Evolutionary conservation across 2,329 filamentous ascomycete genomes (phyloP).

Genomic region (Fusarium ramigenum): DNA sequence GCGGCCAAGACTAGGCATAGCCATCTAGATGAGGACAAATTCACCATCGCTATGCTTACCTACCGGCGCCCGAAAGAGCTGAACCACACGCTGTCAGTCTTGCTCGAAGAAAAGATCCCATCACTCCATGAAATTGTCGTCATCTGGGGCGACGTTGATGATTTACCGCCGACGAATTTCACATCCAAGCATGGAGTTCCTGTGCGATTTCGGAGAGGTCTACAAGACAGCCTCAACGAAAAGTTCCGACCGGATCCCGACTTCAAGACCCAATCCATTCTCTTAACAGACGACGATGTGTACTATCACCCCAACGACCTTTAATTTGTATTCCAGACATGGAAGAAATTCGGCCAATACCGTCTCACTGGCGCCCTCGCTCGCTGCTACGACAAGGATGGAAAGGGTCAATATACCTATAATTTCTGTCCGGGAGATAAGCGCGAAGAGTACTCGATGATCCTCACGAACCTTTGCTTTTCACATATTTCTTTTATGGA

Average conservation of each 20-base stretch:
- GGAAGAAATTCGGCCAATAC: not conserved
- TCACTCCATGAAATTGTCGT: not conserved
- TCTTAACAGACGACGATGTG: not conserved
- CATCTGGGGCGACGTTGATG: not conserved
- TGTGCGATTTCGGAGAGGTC: not conserved
- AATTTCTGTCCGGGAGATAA: not conserved
- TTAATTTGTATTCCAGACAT: not conserved
- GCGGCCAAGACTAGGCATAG: not conserved
- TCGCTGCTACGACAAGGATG: not conserved
- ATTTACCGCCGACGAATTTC: not conserved
- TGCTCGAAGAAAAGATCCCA: not conserved
- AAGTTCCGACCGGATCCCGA: not conserved
- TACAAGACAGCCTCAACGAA: not conserved
- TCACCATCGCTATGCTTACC: not conserved
- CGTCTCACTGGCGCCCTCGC: not conserved
- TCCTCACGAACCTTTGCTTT: not conserved
- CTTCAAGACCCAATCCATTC: not conserved
- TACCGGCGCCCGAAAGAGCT: not conserved
- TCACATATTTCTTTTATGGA: not conserved
- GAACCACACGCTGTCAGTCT: not conserved
- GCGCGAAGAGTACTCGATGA: not conserved
- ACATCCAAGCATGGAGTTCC: not conserved
- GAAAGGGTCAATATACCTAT: not conserved
- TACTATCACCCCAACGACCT: not conserved
- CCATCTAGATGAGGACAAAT: not conserved